A percentile compares a stretch with the other conserved stretches of the same genome.
Evolutionary conservation across 164 flowering plant species (phyloP).

Genomic region (Macadamia integrifolia): DNA sequence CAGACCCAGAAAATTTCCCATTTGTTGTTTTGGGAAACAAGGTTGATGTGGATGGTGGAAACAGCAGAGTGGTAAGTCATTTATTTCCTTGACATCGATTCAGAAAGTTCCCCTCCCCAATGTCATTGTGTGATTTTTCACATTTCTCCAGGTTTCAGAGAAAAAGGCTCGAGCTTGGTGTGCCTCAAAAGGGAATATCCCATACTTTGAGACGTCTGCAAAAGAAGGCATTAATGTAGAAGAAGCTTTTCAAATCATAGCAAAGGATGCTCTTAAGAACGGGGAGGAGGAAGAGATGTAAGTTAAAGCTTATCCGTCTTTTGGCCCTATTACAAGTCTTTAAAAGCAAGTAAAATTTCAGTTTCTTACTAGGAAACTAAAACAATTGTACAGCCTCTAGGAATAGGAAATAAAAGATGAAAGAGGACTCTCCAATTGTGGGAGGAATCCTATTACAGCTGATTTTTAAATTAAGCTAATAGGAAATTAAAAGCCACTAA

Average conservation of each 20-base stretch:
- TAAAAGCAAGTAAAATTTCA: too few species aligned
- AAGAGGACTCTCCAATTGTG: too few species aligned
- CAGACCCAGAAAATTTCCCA: conserved; percentile 94
- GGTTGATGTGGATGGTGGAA: conserved; percentile 84
- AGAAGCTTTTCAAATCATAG: conserved; percentile 85
- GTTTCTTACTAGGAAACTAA: too few species aligned
- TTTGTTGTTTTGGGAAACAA: conserved; percentile 93
- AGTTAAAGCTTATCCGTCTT: conserved; percentile 22
- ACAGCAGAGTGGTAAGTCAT: conserved; percentile 73
- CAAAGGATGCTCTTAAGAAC: conserved; percentile 79
- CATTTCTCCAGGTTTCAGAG: conserved; percentile 61
- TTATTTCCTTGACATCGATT: neutral
- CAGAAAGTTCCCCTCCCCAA: neutral
- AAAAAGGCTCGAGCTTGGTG: conserved; percentile 96
- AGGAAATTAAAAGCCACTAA: too few species aligned
- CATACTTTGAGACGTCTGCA: conserved; percentile 95
- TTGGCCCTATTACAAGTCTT: too few species aligned
- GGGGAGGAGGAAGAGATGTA: conserved; percentile 92
- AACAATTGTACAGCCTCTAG: too few species aligned
- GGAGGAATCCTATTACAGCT: too few species aligned
- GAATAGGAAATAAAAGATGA: too few species aligned
- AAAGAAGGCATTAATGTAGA: conserved; percentile 86
- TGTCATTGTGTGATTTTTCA: neutral
- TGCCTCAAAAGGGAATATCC: conserved; percentile 93
- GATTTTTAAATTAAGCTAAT: too few species aligned